Base-by-base conservation (phyloP, 352 stramenopile genomes). In the Albugo candida region DNA sequence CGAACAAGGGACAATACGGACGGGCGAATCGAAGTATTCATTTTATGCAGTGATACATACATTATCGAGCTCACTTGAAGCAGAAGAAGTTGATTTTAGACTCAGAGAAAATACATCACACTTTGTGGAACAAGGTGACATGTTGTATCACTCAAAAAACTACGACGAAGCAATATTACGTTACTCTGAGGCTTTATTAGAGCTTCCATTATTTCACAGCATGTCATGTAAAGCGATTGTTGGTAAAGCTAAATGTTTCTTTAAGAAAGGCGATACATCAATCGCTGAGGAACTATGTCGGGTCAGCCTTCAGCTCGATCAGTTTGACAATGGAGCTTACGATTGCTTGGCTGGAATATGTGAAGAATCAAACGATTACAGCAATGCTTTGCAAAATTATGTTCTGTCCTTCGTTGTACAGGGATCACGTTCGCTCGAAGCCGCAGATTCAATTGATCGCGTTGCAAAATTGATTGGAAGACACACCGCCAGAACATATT, bases 371-470 rank as follows among this genome's bases (percentile, higher is more conserved):
- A 56, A 53, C 5, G 51, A 53, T 0, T 54, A 65, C 11, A 57
- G 65, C 1, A 59, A 83, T n/a, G 70, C 77, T 6, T 82, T 91
- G 73, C 77, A 91, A 56, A 64, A 87, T 41, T 85, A 73, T 35
- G 72, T 91, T 38, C 79, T 75, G 1, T 65, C 72, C 5, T 91
- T 91, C 49, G 83, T 91, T 43, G 43, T 91, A 13, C 72, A 86
- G 38, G 74, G 74, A 8, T 91, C 77, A 1, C 70, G 74, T 5
- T 85, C 71, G 12, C 53, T 63, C 4, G 68, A 86, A 34, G 60
- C 70, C 18, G 77, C 77, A 1, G 71, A 78, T 41, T 63, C 60
- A 13, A 91, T 87, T 48, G 75, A 87, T 44, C 72, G 77, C 11
- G 67, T 75, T 12, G 77, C 77, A 13, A 72, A 75, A 16, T 36